Percentiles rank a stretch among this genome's conserved stretches.
phyloP scores from a whole-genome alignment of 2,329 filamentous ascomycete genomes.

The Phialophora chinensis region DNA sequence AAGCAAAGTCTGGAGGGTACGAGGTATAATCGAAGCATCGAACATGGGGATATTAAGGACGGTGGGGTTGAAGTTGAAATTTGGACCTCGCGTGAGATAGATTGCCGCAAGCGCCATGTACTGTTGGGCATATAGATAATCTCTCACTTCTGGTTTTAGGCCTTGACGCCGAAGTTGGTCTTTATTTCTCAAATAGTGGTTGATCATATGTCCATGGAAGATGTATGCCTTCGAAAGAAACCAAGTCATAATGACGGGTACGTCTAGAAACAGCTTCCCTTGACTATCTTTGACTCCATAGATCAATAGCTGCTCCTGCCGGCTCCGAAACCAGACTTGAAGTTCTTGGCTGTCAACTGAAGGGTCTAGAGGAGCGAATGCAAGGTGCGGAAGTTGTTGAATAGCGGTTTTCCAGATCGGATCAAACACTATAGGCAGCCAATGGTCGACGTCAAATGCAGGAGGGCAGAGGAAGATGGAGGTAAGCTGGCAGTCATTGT shows the following conservation, averaged over 20 bases:
- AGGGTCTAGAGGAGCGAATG: constrained; percentile 3
- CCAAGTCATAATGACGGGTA: constrained; percentile 17
- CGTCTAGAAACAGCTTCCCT: constrained; percentile 6
- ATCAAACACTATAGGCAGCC: constrained; percentile 14
- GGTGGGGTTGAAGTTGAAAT: constrained; percentile 16
- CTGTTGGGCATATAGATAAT: constrained; percentile 23
- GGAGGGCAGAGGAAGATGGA: constrained; percentile 22
- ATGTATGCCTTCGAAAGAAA: constrained; percentile 13
- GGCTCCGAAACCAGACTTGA: constrained; percentile 14
- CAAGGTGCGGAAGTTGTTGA: constrained; percentile 9
- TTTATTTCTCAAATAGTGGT: constrained; percentile 12
- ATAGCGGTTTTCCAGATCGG: constrained; percentile 11
- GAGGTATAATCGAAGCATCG: constrained; percentile 15
- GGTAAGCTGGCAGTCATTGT: constrained; percentile 23
- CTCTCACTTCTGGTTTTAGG: constrained; percentile 13
- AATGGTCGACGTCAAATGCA: constrained; percentile 23
- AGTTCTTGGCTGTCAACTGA: constrained; percentile 16
- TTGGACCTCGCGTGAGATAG: constrained; percentile 14
- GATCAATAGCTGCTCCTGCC: constrained; percentile 10
- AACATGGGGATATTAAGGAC: constrained; percentile 25
- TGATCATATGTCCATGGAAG: constrained; percentile 21
- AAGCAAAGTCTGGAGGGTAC: constrained; percentile 6
- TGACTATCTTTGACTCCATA: constrained; percentile 3
- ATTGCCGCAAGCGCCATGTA: constrained; percentile 25
- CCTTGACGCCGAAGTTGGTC: constrained; percentile 6